Base-by-base conservation (phyloP, 768 basidiomycete genomes). In the Phaffia australis region DNA sequence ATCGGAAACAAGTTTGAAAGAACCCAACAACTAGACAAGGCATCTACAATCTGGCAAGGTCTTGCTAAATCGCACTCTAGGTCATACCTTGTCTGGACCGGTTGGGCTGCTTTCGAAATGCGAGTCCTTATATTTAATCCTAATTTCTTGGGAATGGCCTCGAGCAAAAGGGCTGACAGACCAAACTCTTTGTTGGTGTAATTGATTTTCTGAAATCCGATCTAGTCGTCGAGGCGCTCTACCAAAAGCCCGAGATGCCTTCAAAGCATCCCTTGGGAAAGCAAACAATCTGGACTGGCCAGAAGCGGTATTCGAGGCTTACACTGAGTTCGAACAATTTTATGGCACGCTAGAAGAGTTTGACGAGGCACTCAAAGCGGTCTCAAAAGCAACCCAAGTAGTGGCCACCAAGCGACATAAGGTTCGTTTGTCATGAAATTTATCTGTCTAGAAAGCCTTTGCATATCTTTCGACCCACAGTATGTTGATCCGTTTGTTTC, bases 271-370 rank as follows among this genome's bases (percentile, higher is more conserved):
- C 4, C 81, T 84, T 32, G 78, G 80, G 54, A 87, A 87, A n/a
- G 52, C 60, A 9, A 83, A 85, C 59, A 71, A 74, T 32, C 71
- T 98, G 49, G 94, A 99, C 76, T 98, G 92, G 87, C 92, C 95
- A 0, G 94, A 99, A 75, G 87, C 86, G 14, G 79, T 98, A 9
- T 94, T 89, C 85, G 89, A 92, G 64, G 86, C 88, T 0, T 94
- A 89, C 88, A 73, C 85, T 21, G 77, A 81, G n/a, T 95, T 97
- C 72, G 94, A 97, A 74, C 83, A 89, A 70, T 77, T 87, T 3
- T 81, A 91, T 71, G 94, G 94, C 0, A 81, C 83, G 27, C 79
- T 89, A 18, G 79, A 82, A 32, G 83, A 84, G 4, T 54, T 74
- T 18, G 71, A 74, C 35, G 69, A 69, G 19, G 72, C 74, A 9